phyloP scores from a whole-genome alignment of 768 basidiomycete genomes.

The Calocybe cyanea region DNA sequence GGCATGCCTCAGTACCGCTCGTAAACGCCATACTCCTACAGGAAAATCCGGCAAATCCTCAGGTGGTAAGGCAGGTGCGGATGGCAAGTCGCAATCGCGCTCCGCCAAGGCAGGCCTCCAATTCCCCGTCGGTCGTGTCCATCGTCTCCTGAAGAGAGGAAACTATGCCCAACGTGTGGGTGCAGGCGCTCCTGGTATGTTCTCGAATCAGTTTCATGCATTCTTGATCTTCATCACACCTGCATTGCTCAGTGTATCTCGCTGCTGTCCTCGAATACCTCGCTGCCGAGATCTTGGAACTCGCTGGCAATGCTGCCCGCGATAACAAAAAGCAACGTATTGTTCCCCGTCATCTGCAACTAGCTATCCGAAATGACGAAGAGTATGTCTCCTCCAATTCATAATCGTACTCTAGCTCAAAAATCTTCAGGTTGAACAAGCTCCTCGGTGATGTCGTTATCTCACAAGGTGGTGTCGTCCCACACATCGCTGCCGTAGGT shows the following conservation, averaged over 20 bases:
- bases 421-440: conserved; percentile 53
- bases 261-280: conserved; percentile 92
- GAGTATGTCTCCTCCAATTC: conserved; percentile 46
- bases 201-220: not conserved
- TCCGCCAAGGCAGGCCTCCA: conserved; percentile 76
- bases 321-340: conserved; percentile 96
- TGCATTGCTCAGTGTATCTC: conserved; percentile 63
- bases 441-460: conserved; percentile 83
- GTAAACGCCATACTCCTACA: conserved; percentile 15
- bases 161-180: conserved; percentile 88
- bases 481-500: conserved; percentile 58
- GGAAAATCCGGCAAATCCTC: conserved; percentile 63
- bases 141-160: conserved; percentile 82
- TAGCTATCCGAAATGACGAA: conserved; percentile 93
- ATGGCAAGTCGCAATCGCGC: conserved; percentile 60
- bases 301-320: conserved; percentile 86
- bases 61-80: conserved; percentile 60
- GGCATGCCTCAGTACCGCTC: conserved; percentile 1
- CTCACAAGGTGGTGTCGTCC: conserved; percentile 93
- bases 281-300: conserved; percentile 89
- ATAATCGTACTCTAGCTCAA: not conserved
- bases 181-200: conserved; percentile 77
- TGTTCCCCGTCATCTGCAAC: conserved; percentile 90
- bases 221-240: not conserved
- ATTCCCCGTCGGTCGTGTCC: conserved; percentile 92